Base-by-base conservation (phyloP, 495 filamentous ascomycete species). In the Hyaloscypha hepaticicola region DNA sequence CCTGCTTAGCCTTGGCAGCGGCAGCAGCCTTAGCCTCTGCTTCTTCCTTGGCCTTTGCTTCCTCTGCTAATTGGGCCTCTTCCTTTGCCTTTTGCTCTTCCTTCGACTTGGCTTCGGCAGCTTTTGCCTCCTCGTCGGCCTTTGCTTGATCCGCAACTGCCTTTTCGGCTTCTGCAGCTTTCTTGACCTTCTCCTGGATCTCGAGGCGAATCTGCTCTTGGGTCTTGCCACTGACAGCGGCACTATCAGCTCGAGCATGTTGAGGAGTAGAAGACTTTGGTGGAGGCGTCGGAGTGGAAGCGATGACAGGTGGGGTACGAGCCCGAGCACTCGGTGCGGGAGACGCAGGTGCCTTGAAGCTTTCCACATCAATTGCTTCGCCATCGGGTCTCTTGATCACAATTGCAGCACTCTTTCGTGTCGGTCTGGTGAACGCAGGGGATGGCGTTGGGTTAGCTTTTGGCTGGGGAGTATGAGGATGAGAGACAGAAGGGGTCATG, bases 351-450 rank as follows among this genome's bases (percentile, higher is more conserved):
- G 81, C 79, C 7, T 82, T 84, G 38, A 69, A 55, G 27, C 48
- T 61, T 24, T 67, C 61, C 12, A 84, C 55, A 61, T 84, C 79
- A 16, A 85, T 60, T 1, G 76, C 67, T 55, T 90, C 89, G 60
- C 90, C 92, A 50, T 85, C 80, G 1, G 89, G 80, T 65, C 91
- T 87, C 78, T 90, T 93, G 78, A 97, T 96, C 45, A 86, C 79
- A 55, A 96, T 87, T 0, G 79, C 82, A 2, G 86, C 80, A 68
- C 80, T 89, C 76, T 87, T 89, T 73, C 85, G 89, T 24, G 82
- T 79, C 6, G 79, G 77, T 63, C 81, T 83, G 69, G 78, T 80
- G 56, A 83, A 86, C 53, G 80, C 83, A 41, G 87, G 80, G 41
- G 86, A 82, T 45, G 88, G 86, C 31, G 77, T 81, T 34, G 86